A percentile compares a stretch with the other conserved stretches of the same genome.
phyloP scores from a whole-genome alignment of 202 grass and related monocot genomes.

The Digitaria exilis region DNA sequence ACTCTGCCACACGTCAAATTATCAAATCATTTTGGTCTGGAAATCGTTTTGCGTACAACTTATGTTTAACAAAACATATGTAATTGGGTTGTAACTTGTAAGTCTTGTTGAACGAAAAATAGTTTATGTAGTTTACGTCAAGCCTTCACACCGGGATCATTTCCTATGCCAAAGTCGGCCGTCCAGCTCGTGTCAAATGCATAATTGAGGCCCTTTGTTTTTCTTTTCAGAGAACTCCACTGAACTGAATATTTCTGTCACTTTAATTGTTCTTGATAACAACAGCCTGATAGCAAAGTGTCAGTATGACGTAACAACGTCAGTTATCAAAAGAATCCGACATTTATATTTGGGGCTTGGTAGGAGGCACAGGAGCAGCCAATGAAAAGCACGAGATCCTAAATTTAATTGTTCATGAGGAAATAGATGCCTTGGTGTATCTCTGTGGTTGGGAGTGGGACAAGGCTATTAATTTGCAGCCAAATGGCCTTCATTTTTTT shows the following conservation, averaged over 20 bases:
- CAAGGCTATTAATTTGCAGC: background rate
- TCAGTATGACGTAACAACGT: background rate
- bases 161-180: background rate
- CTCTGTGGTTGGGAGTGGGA: slow-evolving; percentile 48
- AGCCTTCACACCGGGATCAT: background rate
- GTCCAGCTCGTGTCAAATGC: slow-evolving; percentile 2
- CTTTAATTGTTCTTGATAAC: background rate
- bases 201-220: background rate
- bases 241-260: background rate
- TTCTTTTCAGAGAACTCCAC: background rate
- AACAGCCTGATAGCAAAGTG: background rate
- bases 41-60: background rate
- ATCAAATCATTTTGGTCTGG: background rate
- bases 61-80: background rate
- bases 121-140: background rate
- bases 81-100: slow-evolving; percentile 2
- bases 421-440: slow-evolving; percentile 21
- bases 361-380: background rate
- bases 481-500: background rate
- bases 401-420: slow-evolving; percentile 18
- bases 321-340: background rate
- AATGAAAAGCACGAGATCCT: background rate
- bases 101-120: background rate
- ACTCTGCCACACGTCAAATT: background rate
- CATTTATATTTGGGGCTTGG: background rate